Conservation (phyloP, 495 filamentous ascomycete species). For the Parathielavia hyrcaniae region DNA sequence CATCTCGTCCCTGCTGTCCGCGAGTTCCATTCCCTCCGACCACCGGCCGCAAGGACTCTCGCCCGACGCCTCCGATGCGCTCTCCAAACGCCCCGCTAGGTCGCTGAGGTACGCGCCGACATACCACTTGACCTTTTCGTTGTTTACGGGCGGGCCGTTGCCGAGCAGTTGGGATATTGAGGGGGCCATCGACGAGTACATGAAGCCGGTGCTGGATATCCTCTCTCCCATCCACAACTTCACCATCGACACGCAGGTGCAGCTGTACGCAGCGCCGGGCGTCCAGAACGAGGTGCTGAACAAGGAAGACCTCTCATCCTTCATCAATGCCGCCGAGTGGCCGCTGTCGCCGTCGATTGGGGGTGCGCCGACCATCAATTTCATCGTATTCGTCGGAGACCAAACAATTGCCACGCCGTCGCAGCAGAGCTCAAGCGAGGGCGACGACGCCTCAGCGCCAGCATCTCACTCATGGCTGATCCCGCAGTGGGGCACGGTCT, state of each 20-base stretch:
- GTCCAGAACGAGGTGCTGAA: conserved; percentile 60
- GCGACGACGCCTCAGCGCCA: conserved; percentile 53
- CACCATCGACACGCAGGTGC: conserved; percentile 92
- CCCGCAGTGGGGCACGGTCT: conserved; percentile 94
- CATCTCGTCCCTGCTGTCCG: conserved; percentile 73
- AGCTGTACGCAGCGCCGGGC: conserved; percentile 81
- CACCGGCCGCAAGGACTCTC: conserved; percentile 40
- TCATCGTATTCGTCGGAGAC: conserved; percentile 74
- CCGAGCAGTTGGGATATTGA: conserved; percentile 93
- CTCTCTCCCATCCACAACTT: conserved; percentile 85
- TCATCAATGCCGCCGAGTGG: conserved; percentile 98
- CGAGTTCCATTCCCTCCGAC: conserved; percentile 46
- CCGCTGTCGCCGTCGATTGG: conserved; percentile 92
- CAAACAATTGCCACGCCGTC: conserved; percentile 38
- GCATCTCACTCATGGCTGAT: conserved; percentile 87
- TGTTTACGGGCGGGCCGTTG: conserved; percentile 70
- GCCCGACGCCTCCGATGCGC: conserved; percentile 39
- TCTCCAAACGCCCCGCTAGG: conserved; percentile 58
- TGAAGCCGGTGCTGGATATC: conserved; percentile 71
- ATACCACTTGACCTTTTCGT: conserved; percentile 92
- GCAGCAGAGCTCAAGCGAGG: conserved; percentile 39
- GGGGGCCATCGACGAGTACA: conserved; percentile 69
- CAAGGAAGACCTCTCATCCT: conserved; percentile 83
- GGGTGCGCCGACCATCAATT: conserved; percentile 87
- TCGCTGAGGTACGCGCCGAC: conserved; percentile 88